These are phyloP conservation scores for Coemansia brasiliensis DNA, from an alignment of 192 early-diverging fungal genomes.

Conservation along the genomic window DNA sequence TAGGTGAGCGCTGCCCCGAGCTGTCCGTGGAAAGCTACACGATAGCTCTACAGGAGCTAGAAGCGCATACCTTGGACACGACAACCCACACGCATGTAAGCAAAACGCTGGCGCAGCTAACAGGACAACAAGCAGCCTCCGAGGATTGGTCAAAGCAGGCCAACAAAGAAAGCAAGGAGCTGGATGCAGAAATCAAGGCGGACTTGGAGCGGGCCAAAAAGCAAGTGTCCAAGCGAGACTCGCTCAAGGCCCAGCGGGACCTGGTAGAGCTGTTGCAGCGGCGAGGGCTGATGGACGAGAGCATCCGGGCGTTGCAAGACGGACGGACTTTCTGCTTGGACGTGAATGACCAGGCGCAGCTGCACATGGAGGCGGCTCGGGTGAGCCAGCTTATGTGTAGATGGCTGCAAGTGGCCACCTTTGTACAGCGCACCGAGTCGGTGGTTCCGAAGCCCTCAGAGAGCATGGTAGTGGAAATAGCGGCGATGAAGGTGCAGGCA, in stretches of 20 bases:
- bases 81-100: slow-evolving; percentile 6
- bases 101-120: slow-evolving; percentile 22
- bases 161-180: slow-evolving; percentile 11
- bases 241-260: slow-evolving; percentile 13
- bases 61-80: slow-evolving; percentile 18
- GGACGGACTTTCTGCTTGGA: slow-evolving; percentile 24
- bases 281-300: slow-evolving; percentile 23
- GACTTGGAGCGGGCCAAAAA: slow-evolving; percentile 15
- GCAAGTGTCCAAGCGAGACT: slow-evolving; percentile 25
- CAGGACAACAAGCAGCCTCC: neutral
- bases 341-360: slow-evolving; percentile 22
- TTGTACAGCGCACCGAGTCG: slow-evolving; percentile 20
- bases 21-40: slow-evolving; percentile 20
- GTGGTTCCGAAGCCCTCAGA: slow-evolving; percentile 13
- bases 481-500: slow-evolving; percentile 27
- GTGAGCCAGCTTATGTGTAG: slow-evolving; percentile 18
- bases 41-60: slow-evolving; percentile 28
- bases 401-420: slow-evolving; percentile 43
- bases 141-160: slow-evolving; percentile 10
- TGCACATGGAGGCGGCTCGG: slow-evolving; percentile 23
- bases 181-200: slow-evolving; percentile 12
- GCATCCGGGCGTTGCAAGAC: slow-evolving; percentile 27
- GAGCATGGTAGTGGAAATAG: slow-evolving; percentile 9
- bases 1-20: slow-evolving; percentile 21
- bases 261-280: slow-evolving; percentile 13